Conservation (phyloP, 2,329 filamentous ascomycete species). For the Neofusicoccum umdonicola region DNA sequence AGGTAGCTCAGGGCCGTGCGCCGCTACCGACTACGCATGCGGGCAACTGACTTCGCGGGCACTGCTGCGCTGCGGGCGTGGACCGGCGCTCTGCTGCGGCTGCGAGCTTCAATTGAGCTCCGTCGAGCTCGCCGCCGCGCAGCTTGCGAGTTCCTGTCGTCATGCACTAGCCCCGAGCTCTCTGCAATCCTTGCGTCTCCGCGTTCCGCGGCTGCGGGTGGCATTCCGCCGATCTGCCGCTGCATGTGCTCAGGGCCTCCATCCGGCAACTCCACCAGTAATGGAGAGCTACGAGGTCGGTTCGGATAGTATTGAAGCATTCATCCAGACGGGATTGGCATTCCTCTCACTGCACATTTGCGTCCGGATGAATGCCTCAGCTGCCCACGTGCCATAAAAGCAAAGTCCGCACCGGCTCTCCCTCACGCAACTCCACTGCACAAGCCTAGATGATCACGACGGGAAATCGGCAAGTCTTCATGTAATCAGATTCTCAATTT, state of each 20-base stretch:
- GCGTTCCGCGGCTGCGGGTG: constrained; percentile 4
- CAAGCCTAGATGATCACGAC: too few species aligned
- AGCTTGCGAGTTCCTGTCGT: background rate
- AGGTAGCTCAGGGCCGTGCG: constrained; percentile 5
- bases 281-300: too few species aligned
- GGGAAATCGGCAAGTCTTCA: too few species aligned
- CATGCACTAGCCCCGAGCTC: constrained; percentile 8
- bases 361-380: too few species aligned
- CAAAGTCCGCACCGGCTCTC: too few species aligned
- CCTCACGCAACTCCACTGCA: too few species aligned
- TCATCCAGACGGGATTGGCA: too few species aligned
- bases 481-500: too few species aligned
- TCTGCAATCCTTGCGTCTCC: constrained; percentile 11
- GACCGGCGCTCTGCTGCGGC: background rate
- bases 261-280: too few species aligned
- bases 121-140: background rate
- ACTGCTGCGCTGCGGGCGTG: background rate
- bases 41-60: background rate
- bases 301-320: too few species aligned
- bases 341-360: too few species aligned
- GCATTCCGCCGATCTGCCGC: background rate
- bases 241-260: background rate
- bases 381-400: too few species aligned
- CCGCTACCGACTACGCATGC: background rate
- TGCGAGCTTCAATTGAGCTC: background rate